Evolutionary conservation across 2,329 filamentous ascomycete species (phyloP).

Genomic region (Stagonosporopsis rhizophila): DNA sequence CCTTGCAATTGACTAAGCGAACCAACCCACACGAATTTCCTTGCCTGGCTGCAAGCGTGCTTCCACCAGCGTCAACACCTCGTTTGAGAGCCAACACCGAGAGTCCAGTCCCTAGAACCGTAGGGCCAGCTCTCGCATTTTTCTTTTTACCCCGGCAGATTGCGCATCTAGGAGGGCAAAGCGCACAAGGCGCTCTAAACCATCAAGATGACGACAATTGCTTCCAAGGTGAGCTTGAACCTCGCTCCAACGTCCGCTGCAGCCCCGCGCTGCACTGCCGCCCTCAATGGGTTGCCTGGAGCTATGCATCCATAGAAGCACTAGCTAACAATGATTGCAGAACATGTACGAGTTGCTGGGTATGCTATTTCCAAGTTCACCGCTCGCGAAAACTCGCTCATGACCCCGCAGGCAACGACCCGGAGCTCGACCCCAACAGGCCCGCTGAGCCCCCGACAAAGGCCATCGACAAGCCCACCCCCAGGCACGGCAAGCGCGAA

Average conservation of each 20-base stretch:
- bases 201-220: constrained; percentile 52
- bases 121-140: constrained; percentile 50
- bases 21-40: constrained; percentile 29
- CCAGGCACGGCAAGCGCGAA: constrained; percentile 86
- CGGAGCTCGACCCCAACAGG: constrained; percentile 75
- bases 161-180: constrained; percentile 53
- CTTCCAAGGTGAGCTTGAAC: constrained; percentile 51
- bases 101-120: constrained; percentile 49
- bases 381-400: constrained; percentile 28
- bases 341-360: constrained; percentile 99
- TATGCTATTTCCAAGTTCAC: constrained; percentile 58
- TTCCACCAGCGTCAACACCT: constrained; percentile 41
- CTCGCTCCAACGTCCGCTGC: constrained; percentile 17
- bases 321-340: constrained; percentile 61
- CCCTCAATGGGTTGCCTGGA: constrained; percentile 19
- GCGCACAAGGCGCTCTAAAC: constrained; percentile 55
- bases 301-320: neutral
- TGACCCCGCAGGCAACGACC: constrained; percentile 67
- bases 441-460: constrained; percentile 80
- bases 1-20: constrained; percentile 38
- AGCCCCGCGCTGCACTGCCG: constrained; percentile 15
- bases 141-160: constrained; percentile 44
- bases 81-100: constrained; percentile 41
- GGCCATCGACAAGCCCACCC: constrained; percentile 83
- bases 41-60: constrained; percentile 21